Conservation (phyloP, 495 filamentous ascomycete genomes). For the Penicillium desertorum region DNA sequence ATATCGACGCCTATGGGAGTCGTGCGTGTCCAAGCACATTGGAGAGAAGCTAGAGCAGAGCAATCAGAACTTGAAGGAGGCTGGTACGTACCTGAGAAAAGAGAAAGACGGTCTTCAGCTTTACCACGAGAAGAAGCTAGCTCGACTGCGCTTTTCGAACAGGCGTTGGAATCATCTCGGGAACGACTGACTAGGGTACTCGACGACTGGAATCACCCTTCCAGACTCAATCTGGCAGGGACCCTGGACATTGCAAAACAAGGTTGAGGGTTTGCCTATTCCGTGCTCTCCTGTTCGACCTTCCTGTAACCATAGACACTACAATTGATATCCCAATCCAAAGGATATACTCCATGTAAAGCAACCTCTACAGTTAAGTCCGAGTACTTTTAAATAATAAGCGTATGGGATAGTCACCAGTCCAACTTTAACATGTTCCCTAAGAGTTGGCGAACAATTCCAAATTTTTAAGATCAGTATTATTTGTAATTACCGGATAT, state of each 20-base stretch:
- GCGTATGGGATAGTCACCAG: too few relatives aligned
- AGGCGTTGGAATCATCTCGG: conserved; percentile 10
- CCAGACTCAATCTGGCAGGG: conserved; percentile 8
- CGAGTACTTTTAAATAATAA: too few relatives aligned
- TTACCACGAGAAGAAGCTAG: conserved; percentile 11
- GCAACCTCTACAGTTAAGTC: too few relatives aligned
- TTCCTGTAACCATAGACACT: too few relatives aligned
- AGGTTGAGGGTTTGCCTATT: not conserved
- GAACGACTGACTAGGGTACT: conserved; percentile 8
- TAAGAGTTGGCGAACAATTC: too few relatives aligned
- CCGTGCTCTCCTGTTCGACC: too few relatives aligned
- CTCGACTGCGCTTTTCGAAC: conserved; percentile 8
- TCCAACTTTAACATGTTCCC: too few relatives aligned
- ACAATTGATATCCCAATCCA: too few relatives aligned
- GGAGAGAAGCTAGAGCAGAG: conserved; percentile 4
- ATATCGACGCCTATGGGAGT: conserved; percentile 9
- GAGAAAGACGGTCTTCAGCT: not conserved
- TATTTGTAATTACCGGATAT: too few relatives aligned
- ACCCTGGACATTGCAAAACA: not conserved
- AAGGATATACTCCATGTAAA: too few relatives aligned
- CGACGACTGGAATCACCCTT: conserved; percentile 9
- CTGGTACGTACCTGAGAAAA: conserved; percentile 6
- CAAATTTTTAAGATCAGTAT: too few relatives aligned
- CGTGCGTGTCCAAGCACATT: conserved; percentile 9
- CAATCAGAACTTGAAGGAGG: conserved; percentile 8